phyloP scores from a whole-genome alignment of 1,139 yeast species.

The Citeromyces siamensis region DNA sequence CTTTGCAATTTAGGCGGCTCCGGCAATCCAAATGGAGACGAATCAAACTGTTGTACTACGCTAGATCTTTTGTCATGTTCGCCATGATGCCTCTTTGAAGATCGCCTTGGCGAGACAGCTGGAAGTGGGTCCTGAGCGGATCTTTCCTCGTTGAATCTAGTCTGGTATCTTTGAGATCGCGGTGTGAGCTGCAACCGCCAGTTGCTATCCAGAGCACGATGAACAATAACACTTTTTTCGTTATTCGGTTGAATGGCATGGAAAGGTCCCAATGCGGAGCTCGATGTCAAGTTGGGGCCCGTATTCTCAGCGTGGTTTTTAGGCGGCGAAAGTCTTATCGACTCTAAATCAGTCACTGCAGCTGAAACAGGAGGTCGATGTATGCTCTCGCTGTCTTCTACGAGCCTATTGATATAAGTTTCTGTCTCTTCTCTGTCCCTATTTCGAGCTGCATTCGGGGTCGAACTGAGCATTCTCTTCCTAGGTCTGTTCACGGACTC shows the following conservation, averaged over 20 bases:
- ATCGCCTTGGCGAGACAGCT: constrained; percentile 13
- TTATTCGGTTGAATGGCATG: constrained; percentile 13
- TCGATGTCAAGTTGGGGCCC: constrained; percentile 3
- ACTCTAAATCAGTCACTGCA: background rate
- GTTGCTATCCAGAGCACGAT: constrained; percentile 23
- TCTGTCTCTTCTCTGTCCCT: background rate
- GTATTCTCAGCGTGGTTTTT: background rate
- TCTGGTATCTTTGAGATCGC: constrained; percentile 1
- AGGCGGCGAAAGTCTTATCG: constrained; percentile 2
- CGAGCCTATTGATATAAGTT: background rate
- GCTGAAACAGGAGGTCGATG: constrained; percentile 1
- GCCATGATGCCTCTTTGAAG: constrained; percentile 13
- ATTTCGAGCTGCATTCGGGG: constrained; percentile 1
- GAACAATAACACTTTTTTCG: constrained; percentile 25
- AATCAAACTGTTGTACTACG: constrained; percentile 29
- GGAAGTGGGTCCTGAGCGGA: constrained; percentile 7
- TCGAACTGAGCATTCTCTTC: constrained; percentile 4
- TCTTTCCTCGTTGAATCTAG: constrained; percentile 1
- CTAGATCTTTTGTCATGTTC: constrained; percentile 24
- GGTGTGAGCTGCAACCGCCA: constrained; percentile 20
- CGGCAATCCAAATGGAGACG: constrained; percentile 31
- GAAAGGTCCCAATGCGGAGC: constrained; percentile 7
- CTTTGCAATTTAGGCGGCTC: constrained; percentile 25
- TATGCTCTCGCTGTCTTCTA: constrained; percentile 2
- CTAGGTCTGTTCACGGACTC: background rate